Evolutionary conservation across 2,329 filamentous ascomycete species (phyloP), one percentile per base, ranked within the genome.

Genomic region (Ophiostoma fasciatum): DNA sequence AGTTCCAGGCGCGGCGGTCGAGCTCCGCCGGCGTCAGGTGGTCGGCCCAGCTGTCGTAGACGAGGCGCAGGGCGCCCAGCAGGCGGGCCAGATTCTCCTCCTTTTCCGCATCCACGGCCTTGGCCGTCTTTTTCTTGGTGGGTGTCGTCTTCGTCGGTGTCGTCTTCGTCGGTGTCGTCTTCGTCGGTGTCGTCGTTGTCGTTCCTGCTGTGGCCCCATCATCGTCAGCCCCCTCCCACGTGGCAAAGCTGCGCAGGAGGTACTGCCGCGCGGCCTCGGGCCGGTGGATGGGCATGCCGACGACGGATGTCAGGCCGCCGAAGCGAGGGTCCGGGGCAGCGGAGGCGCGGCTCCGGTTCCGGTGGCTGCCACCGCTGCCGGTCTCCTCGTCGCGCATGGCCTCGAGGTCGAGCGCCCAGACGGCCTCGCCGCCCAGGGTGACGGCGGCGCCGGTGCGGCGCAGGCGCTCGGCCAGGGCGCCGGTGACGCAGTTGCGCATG

Each of bases 1-100:
- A 93, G 10, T 61, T 61, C 82, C 83, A 92, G 14, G 82, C 81
- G 40, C 75, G 69, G 42, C 67, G 66, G 51, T 93, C 82, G 35
- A 93, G 60, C 48, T 93, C 82, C 13, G 68, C 62, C 4, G 59
- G 57, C 19, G 57, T 64, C 23, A 92, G 52, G 21, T 72, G 65
- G n/a, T 61, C 57, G 1, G 67, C 64, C 85, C 84, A 93, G 42
- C 82, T 88, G 31, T 67, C 63, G 48, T 74, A 85, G 1, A 92
- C 53, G 15, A 83, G 52, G 42, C 85, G 70, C 38, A 93, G 59
- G 0, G 81, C 76, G 4, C 72, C 77, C 0, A 93, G 61, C 4
- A 92, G 54, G 38, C 78, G 58, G 0, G 72, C 73, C 1, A 90
- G 58, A 46, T 84, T 85, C 38, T 69, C 64, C 46, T 79, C 73